Conservation (phyloP, 192 early-diverging fungal genomes). For the Haplosporangium gracile region DNA sequence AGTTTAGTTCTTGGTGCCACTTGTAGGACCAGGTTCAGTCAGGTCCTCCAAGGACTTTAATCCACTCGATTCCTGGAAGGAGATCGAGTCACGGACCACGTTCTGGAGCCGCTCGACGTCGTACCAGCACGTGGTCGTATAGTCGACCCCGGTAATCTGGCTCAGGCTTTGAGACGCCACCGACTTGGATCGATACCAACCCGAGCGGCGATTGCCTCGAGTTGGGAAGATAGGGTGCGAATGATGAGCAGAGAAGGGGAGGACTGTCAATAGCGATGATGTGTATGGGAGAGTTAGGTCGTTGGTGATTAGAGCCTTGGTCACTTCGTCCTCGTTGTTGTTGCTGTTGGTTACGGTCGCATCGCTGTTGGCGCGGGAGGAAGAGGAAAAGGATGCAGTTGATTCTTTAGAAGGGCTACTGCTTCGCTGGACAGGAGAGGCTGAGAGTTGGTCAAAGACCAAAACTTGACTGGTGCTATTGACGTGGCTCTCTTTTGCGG, state of each 20-base stretch:
- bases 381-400: slow-evolving; percentile 2
- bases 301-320: slow-evolving; percentile 23
- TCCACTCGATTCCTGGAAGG: slow-evolving; percentile 39
- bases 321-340: not conserved
- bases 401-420: not conserved
- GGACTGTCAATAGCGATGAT: slow-evolving; percentile 41
- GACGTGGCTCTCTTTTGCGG: not conserved
- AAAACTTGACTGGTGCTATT: slow-evolving; percentile 51
- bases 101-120: slow-evolving; percentile 51
- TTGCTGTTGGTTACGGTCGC: not conserved
- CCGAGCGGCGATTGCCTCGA: slow-evolving; percentile 39
- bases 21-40: slow-evolving; percentile 27
- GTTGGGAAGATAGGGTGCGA: slow-evolving; percentile 52
- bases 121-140: slow-evolving; percentile 57
- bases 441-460: slow-evolving; percentile 30
- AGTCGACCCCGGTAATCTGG: slow-evolving; percentile 53
- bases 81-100: slow-evolving; percentile 53
- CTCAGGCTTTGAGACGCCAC: slow-evolving; percentile 45
- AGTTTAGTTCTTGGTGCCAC: slow-evolving; percentile 1
- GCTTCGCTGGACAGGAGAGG: not conserved
- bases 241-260: slow-evolving; percentile 48
- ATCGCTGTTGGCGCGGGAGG: not conserved
- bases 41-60: slow-evolving; percentile 51
- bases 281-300: slow-evolving; percentile 42
- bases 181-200: slow-evolving; percentile 55